Evolutionary conservation across 78 protist genomes (phyloP), one percentile per base, ranked within the genome.

Genomic region (Dictyostelium capitatum): DNA sequence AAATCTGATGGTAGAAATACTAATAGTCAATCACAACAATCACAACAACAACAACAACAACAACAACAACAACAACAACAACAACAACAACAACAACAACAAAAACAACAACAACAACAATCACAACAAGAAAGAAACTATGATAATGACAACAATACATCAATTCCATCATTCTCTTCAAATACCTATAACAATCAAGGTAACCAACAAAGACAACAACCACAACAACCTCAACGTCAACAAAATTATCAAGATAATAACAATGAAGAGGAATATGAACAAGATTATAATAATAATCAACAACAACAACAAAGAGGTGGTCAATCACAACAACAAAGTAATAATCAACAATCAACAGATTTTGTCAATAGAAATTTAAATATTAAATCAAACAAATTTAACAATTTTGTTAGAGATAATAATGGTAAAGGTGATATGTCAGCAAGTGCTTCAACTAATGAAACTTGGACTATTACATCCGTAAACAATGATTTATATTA

Each of bases 401-500:
- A 67, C 30, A 67, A 32, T 67, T 67, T 14, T 7, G 3, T 67
- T 5, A 25, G 75, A 14, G 75, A 67, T 67, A 67, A 67, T 67
- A 25, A 67, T 32, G 47, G 75, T 67, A 32, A 32, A 67, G 75
- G 50, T 67, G 75, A 67, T 67, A 32, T 67, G 75, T 67, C 75
- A 25, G 46, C 19, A 67, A 67, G 23, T 32, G 75, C 75, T 3
- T 30, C 47, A 67, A 17, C 2, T 4, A 67, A 67, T 67, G 75
- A 67, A 67, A 67, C 75, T 4, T 67, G 75, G 75, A 67, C 48
- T 30, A 67, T 67, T 4, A 67, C 75, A 25, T 25, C 75, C 0
- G 75, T 10, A 4, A 67, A 32, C 17, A 62, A 59, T 25, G 69
- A 59, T 59, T 62, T 62, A 62, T 67, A 32, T 32, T 67, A 32